Percentiles rank a stretch among this genome's conserved stretches.
Evolutionary conservation across 2,329 filamentous ascomycete genomes (phyloP).

Genomic region (Trichothecium sympodiale): DNA sequence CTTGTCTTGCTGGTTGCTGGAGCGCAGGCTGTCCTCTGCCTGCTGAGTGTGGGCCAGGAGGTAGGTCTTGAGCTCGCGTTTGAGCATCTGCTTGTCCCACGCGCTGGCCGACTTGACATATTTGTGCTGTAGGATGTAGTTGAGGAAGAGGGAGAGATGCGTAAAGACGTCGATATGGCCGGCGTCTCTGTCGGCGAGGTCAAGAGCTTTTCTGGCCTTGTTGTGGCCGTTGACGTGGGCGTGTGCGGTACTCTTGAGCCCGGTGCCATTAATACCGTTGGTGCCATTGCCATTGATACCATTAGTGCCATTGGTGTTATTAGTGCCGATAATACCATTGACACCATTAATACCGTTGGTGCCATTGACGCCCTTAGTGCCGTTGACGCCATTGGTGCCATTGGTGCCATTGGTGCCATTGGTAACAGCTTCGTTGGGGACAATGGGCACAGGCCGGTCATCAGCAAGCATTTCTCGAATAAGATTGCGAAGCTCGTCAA

Average conservation of each 20-base stretch:
- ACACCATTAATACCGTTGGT: not conserved
- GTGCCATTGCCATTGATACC: not conserved
- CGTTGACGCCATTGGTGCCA: not conserved
- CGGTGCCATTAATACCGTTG: not conserved
- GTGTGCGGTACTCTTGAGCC: not conserved
- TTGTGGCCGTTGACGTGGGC: too few relatives aligned
- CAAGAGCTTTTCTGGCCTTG: too few relatives aligned
- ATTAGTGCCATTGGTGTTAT: not conserved
- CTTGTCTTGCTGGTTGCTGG: not conserved
- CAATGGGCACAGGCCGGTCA: not conserved
- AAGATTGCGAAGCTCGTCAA: not conserved
- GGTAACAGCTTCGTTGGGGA: not conserved
- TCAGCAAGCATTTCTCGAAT: not conserved
- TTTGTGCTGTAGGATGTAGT: not conserved
- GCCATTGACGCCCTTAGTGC: not conserved
- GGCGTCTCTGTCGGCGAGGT: too few relatives aligned
- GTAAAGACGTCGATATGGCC: not conserved
- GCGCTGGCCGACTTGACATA: not conserved
- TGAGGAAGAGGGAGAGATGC: not conserved
- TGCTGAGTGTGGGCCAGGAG: not conserved
- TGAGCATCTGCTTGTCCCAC: conserved; percentile 1
- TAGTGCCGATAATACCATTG: not conserved
- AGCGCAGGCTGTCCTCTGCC: not conserved
- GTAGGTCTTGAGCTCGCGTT: not conserved
- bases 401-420: not conserved